A percentile compares a stretch with the other conserved stretches of the same genome.
Evolutionary conservation across 1,139 yeast genomes (phyloP).

Genomic region (Taphrina communis): DNA sequence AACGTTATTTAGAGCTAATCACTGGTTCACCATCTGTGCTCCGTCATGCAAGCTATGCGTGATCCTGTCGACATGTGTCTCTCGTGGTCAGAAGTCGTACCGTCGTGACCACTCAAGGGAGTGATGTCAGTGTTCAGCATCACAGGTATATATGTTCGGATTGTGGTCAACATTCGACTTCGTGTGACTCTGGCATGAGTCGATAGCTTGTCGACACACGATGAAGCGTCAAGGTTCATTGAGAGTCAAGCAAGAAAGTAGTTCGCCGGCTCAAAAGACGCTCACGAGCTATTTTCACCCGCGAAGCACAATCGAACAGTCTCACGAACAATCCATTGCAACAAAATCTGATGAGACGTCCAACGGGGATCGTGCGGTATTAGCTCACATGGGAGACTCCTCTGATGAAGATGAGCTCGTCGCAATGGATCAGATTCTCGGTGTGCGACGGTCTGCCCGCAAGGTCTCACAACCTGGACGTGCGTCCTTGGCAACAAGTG

Average conservation of each 20-base stretch:
- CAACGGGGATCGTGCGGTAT: background rate
- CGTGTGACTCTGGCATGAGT: too few relatives aligned
- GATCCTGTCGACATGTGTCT: too few relatives aligned
- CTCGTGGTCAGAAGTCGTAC: too few relatives aligned
- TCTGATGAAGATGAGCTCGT: constrained; percentile 30
- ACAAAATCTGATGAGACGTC: background rate
- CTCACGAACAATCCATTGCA: background rate
- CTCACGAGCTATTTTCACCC: constrained; percentile 1
- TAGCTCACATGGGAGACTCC: background rate
- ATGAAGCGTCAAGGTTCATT: constrained; percentile 5
- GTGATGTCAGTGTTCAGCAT: too few relatives aligned
- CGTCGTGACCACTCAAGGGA: too few relatives aligned
- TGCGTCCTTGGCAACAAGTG: background rate
- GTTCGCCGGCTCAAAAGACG: constrained; percentile 1
- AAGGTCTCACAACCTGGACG: background rate
- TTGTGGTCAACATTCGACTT: too few relatives aligned
- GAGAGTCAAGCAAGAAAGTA: background rate
- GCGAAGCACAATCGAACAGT: background rate
- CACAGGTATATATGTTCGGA: too few relatives aligned
- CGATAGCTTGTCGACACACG: background rate
- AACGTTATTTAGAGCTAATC: too few relatives aligned
- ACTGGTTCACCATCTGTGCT: too few relatives aligned
- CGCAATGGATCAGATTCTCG: constrained; percentile 8
- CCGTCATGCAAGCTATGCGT: too few relatives aligned
- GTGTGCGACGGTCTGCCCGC: background rate